Evolutionary conservation across 495 filamentous ascomycete genomes (phyloP), one percentile per base, ranked within the genome.

Genomic region (Penicillium bovifimosum): DNA sequence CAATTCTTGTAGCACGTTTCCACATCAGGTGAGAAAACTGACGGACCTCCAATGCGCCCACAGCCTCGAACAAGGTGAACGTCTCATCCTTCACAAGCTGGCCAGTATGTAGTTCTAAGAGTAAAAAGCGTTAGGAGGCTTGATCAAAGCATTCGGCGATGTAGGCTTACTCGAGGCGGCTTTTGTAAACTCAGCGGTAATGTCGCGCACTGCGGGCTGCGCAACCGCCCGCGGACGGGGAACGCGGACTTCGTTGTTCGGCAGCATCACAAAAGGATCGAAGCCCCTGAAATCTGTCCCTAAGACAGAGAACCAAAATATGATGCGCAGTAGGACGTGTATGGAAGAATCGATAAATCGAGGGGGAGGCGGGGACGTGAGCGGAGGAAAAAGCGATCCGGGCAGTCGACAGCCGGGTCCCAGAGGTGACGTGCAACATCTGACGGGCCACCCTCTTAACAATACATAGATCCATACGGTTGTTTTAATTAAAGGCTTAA

Each of bases 11-110:
- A 11, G 46, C 46, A 43, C 33, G 35, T 53, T 43, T 34, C 34
- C 34, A 45, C 34, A 41, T 9, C 28, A n/a, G 36, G 20, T 48
- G 48, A 50, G 44, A 51, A 42, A 34, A 50, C 26, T 35, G 34
- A 72, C 80, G 58, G 73, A 92, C 93, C 86, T 98, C 93, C 55
- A 98, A 76, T 60, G 95, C 92, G 52, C 88, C 89, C 55, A 98
- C 95, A 48, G 91, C 82, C 69, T 97, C 93, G 59, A 93, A 95
- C 8, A 97, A 78, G 6, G 90, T 95, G 60, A 98, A 96, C 57
- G 79, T 81, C 44, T 87, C 88, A 88, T 98, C 91, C 72, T 96
- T 95, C 50, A 96, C 82, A 9, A 99, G 80, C 53, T 92, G 82
- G 16, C 93, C 92, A 9, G 85, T 80, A 16, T 76, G 66, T 43